These are phyloP conservation scores for Globisporangium perplexum DNA, from an alignment of 352 stramenopile genomes.

Conservation along the genomic window DNA sequence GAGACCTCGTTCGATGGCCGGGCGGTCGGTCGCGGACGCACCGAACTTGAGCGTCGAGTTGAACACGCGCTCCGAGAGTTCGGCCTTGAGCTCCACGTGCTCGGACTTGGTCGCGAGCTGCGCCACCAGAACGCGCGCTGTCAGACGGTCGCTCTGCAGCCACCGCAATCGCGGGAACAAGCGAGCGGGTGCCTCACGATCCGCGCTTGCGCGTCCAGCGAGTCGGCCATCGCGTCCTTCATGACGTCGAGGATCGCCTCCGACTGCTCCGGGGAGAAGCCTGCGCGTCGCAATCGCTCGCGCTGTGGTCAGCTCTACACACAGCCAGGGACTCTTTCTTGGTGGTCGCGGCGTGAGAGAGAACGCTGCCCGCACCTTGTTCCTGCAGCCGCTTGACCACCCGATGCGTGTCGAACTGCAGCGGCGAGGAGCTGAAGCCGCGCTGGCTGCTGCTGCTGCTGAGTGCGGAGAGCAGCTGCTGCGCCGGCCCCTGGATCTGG, in stretches of 20 bases:
- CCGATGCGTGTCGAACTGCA: slow-evolving; percentile 49
- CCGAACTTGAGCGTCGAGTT: slow-evolving; percentile 89
- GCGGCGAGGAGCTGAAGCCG: slow-evolving; percentile 11
- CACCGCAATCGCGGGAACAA: no score
- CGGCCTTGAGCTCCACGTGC: slow-evolving; percentile 79
- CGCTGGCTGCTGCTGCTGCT: not conserved
- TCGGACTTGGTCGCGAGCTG: slow-evolving; percentile 84
- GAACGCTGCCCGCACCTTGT: slow-evolving; percentile 36
- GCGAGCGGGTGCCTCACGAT: slow-evolving; percentile 32
- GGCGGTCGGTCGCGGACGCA: slow-evolving; percentile 13
- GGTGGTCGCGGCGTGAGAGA: no score
- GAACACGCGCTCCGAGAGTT: slow-evolving; percentile 85
- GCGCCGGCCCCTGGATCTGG: not conserved
- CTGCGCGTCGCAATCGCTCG: slow-evolving; percentile 17
- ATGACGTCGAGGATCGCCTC: slow-evolving; percentile 81
- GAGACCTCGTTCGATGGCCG: no score
- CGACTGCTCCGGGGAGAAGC: slow-evolving; percentile 58
- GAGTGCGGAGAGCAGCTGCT: not conserved
- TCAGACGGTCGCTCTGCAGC: not conserved
- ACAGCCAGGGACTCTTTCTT: no score
- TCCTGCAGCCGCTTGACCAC: slow-evolving; percentile 72
- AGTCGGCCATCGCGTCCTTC: slow-evolving; percentile 78
- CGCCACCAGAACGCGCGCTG: not conserved
- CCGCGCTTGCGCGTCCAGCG: slow-evolving; percentile 58
- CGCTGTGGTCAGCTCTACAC: no score